Percentiles rank a stretch among this genome's conserved stretches.
phyloP scores from a whole-genome alignment of 495 filamentous ascomycete genomes.

The Cercophora newfieldiana region DNA sequence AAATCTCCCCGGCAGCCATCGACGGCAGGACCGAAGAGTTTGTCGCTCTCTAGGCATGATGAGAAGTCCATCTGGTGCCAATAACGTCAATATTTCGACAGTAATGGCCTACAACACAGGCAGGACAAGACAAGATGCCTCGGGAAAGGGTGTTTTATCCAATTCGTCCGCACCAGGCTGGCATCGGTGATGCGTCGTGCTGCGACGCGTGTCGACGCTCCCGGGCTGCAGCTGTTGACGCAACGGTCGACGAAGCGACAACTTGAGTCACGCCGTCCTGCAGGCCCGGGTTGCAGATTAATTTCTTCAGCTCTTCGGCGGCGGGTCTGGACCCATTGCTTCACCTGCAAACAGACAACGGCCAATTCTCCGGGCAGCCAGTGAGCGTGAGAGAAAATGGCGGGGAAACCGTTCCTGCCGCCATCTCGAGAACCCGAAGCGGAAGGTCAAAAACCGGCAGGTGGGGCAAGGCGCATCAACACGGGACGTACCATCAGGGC shows the following conservation, averaged over 20 bases:
- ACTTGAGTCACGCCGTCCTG: background rate
- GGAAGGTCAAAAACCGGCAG: no score
- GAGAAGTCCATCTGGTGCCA: slow-evolving; percentile 26
- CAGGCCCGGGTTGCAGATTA: no score
- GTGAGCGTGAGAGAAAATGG: background rate
- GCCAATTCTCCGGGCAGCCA: background rate
- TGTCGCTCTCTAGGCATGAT: slow-evolving; percentile 23
- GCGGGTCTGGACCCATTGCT: background rate
- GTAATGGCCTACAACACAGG: no score
- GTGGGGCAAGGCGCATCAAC: no score
- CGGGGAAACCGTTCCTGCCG: background rate
- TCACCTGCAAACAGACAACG: no score
- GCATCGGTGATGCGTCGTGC: background rate
- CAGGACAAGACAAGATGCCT: background rate
- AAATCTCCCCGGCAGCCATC: slow-evolving; percentile 37
- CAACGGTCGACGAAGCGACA: background rate
- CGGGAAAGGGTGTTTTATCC: no score
- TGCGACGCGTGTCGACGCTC: background rate
- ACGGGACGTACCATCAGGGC: no score
- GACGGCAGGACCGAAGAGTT: slow-evolving; percentile 25
- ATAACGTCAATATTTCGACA: background rate
- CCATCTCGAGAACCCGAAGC: background rate
- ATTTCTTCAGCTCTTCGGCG: no score
- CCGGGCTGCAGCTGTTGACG: background rate
- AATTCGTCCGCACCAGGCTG: background rate